Conservation (phyloP, 495 filamentous ascomycete species). For the Hyaloscypha variabilis region DNA sequence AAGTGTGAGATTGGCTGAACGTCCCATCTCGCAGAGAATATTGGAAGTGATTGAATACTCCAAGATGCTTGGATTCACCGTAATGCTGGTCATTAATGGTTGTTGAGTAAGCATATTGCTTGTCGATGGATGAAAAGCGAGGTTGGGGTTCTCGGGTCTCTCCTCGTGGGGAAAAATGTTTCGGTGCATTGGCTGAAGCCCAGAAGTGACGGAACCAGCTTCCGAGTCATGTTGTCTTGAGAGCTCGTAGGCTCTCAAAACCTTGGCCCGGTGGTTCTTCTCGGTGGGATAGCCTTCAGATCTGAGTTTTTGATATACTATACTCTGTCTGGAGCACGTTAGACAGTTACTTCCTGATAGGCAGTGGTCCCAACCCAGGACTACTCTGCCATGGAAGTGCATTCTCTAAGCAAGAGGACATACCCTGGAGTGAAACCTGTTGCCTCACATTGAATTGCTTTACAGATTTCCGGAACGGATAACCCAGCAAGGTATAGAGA, state of each 20-base stretch:
- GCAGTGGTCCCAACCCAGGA: too few species aligned
- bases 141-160: background rate
- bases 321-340: background rate
- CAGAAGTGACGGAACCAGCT: background rate
- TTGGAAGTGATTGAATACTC: background rate
- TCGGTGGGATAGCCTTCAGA: constrained; percentile 13
- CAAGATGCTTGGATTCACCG: background rate
- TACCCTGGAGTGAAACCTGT: constrained; percentile 19
- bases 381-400: too few species aligned
- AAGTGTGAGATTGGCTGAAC: background rate
- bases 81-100: background rate
- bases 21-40: background rate
- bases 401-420: background rate
- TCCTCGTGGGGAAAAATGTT: background rate
- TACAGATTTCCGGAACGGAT: constrained; percentile 14
- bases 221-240: background rate
- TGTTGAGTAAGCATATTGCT: background rate
- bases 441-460: constrained; percentile 4
- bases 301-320: constrained; percentile 11
- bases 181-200: too few species aligned
- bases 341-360: background rate
- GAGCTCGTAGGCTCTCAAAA: background rate
- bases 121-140: background rate
- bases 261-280: background rate
- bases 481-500: background rate